Base-by-base conservation (phyloP, 2,329 filamentous ascomycete species). In the Aspergillus luchuensis region DNA sequence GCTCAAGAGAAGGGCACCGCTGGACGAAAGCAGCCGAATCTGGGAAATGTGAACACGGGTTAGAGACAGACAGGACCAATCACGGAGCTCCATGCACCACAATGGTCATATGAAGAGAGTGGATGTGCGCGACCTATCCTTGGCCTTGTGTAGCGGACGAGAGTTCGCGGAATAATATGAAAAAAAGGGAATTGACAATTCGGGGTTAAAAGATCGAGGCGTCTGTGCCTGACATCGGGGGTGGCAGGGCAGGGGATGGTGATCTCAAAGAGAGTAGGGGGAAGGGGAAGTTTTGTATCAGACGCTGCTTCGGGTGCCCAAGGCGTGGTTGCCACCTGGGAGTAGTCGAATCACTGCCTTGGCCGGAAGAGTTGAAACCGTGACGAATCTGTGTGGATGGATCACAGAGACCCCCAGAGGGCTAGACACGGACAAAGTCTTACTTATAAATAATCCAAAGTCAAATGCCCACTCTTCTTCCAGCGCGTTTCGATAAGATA, bases 31-130 rank as follows among this genome's bases (percentile, higher is more conserved):
- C 56, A 43, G 56, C 60, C 60, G 58, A 61, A 59, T 62, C 45
- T 59, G 45, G 47, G 57, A 59, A 60, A 21, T 25, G 49, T 30
- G 49, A 43, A 15, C 25, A 43, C 48, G 53, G 58, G 57, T 51
- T 61, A 58, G 50, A 62, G 62, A 59, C 56, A 59, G 60, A 19
- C 33, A 62, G 50, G 39, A 39, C 58, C 60, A 66, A 64, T 59
- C 36, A 59, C 57, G 53, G 57, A 55, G 49, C 52, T 53, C 41
- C 41, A 52, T 17, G 30, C 49, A 53, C 52, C 48, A 52, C 17
- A n/a, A 41, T 53, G 58, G 60, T 66, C 66, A 65, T 64, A 67
- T 66, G 64, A 62, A 64, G 47, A 62, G 10, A 62, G 50, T 51
- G 56, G 57, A 59, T 58, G 38, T 58, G 61, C 39, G 52, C 57